Conservation (phyloP, 352 stramenopile species). For the Thalassiosira exigua region DNA sequence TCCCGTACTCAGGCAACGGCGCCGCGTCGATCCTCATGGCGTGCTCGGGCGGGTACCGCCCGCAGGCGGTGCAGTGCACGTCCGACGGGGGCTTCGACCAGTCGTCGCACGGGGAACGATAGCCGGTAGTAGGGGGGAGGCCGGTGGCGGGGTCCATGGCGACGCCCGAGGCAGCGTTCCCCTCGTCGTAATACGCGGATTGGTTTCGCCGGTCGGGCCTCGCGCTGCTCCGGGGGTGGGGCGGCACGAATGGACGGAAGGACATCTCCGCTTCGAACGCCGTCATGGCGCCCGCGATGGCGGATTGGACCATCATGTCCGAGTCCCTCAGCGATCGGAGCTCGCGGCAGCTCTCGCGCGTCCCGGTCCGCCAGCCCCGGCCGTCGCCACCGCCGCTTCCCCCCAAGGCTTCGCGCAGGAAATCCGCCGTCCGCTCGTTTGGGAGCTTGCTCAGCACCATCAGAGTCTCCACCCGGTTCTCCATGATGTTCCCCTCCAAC, state of each 20-base stretch:
- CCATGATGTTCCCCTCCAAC: slow-evolving; percentile 60
- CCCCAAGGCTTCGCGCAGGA: neutral
- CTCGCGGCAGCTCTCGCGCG: slow-evolving; percentile 20
- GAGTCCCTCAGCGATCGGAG: slow-evolving; percentile 11
- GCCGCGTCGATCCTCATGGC: slow-evolving; percentile 56
- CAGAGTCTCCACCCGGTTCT: slow-evolving; percentile 52
- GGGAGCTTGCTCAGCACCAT: slow-evolving; percentile 38
- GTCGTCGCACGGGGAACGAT: slow-evolving; percentile 43
- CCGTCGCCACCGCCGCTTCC: too few relatives aligned
- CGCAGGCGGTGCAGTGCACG: slow-evolving; percentile 55
- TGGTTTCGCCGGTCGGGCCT: too few relatives aligned
- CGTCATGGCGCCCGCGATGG: slow-evolving; percentile 16
- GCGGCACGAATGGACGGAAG: slow-evolving; percentile 29
- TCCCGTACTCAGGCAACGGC: slow-evolving; percentile 74
- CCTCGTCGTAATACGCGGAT: slow-evolving; percentile 20
- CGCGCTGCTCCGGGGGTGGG: slow-evolving; percentile 26
- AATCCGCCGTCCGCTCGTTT: neutral
- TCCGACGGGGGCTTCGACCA: slow-evolving; percentile 25
- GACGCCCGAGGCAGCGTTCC: too few relatives aligned
- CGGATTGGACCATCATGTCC: slow-evolving; percentile 38
- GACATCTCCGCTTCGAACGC: slow-evolving; percentile 37
- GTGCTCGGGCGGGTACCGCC: slow-evolving; percentile 50
- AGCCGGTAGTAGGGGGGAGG: slow-evolving; percentile 21
- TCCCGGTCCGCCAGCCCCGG: too few relatives aligned
- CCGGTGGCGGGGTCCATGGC: neutral